A percentile compares a stretch with the other conserved stretches of the same genome.
phyloP scores from a whole-genome alignment of 2,329 filamentous ascomycete genomes.

The Biscogniauxia mediterranea region DNA sequence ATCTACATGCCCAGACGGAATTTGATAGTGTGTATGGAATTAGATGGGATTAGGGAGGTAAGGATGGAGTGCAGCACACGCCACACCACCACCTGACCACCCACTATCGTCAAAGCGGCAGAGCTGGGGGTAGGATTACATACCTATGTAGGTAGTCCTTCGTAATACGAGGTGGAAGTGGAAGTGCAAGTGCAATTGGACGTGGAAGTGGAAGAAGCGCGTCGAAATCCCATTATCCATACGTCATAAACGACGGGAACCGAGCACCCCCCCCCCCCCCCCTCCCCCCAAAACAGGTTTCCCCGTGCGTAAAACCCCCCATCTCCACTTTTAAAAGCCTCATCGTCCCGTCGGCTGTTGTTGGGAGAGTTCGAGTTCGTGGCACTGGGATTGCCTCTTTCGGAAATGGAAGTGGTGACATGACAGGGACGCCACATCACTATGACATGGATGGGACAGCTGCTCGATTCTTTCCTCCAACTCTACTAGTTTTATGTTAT shows the following conservation, averaged over 20 bases:
- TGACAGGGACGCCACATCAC: background rate
- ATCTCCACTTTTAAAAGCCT: background rate
- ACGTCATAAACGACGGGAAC: no score
- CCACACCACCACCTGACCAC: no score
- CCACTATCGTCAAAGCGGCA: background rate
- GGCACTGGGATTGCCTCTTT: background rate
- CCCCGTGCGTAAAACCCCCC: no score
- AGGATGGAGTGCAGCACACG: background rate
- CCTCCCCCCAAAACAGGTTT: background rate
- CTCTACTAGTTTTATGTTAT: no score
- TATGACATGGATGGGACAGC: background rate
- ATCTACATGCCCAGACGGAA: no score
- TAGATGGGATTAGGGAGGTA: no score
- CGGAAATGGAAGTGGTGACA: background rate
- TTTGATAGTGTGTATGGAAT: no score
- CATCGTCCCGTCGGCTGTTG: background rate
- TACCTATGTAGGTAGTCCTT: no score
- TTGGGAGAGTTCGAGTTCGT: background rate
- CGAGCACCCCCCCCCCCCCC: background rate
- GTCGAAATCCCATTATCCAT: no score
- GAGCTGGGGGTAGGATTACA: background rate
- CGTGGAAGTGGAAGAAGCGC: no score
- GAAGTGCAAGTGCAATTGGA: no score
- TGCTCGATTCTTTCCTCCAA: background rate
- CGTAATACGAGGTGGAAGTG: background rate